Conservation (phyloP, 2,329 filamentous ascomycete species). For the Fusarium torreyae region DNA sequence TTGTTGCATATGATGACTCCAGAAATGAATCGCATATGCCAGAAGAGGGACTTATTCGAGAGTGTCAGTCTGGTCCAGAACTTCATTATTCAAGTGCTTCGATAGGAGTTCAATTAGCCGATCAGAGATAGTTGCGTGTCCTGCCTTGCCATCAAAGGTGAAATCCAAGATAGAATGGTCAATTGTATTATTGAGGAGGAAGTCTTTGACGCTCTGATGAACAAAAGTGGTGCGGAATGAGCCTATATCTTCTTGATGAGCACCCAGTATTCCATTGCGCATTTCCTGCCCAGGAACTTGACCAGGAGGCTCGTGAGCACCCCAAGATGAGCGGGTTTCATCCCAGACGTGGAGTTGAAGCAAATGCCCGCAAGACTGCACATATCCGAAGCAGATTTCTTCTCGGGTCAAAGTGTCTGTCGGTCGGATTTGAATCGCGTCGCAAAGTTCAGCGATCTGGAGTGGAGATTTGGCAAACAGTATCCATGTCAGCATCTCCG, state of each 20-base stretch:
- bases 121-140: not conserved
- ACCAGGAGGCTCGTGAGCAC: too few relatives aligned
- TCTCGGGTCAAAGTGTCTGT: not conserved
- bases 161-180: fast-evolving
- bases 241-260: too few relatives aligned
- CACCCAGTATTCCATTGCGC: too few relatives aligned
- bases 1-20: not conserved
- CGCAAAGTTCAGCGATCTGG: not conserved
- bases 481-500: slow-evolving; percentile 9
- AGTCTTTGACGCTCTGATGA: slow-evolving; percentile 28
- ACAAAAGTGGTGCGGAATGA: not conserved
- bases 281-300: not conserved
- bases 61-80: not conserved
- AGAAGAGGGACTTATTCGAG: not conserved
- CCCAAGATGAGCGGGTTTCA: too few relatives aligned
- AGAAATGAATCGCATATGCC: not conserved
- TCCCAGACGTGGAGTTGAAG: not conserved
- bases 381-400: slow-evolving; percentile 1
- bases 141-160: not conserved
- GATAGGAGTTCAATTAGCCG: not conserved
- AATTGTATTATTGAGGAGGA: not conserved
- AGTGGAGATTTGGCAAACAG: not conserved
- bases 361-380: slow-evolving; percentile 7
- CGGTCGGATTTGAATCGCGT: not conserved
- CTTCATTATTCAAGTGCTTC: not conserved